Evolutionary conservation across 2,329 filamentous ascomycete species (phyloP), one percentile per base, ranked within the genome.

Genomic region (Pestalotiopsis sp.): DNA sequence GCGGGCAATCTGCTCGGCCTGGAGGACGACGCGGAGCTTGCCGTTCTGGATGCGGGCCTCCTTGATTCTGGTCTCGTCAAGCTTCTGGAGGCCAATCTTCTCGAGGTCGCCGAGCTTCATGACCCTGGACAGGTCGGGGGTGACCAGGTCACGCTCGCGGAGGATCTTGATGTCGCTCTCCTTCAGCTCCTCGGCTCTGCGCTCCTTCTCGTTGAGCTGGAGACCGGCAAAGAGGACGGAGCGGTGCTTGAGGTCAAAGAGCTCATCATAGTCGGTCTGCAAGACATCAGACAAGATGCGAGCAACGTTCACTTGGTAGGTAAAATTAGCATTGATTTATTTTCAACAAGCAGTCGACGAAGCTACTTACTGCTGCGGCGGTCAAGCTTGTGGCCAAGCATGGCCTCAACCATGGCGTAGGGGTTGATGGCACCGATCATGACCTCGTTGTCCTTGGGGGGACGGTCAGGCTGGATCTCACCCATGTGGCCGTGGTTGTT

Each of bases 211-310:
- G 70, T 81, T 78, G 67, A 83, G 78, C 73, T 78, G 78, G 48
- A 82, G 74, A 20, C 82, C 82, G 2, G 81, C 79, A 64, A 77
- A 83, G 17, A 84, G 77, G 24, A 82, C 76, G 22, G 82, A 83
- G 64, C 73, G 65, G 71, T 82, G 78, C 71, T 79, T 81, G 77
- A 83, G 74, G 73, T 83, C 82, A 64, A 84, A 84, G 57, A 83
- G 79, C 74, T 84, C 82, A 61, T 83, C 79, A 66, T 84, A 84
- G 72, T 83, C 81, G 20, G 81, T 83, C 74, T 83, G 81, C 26
- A 84, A 77, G 38, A 82, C 78, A 63, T 80, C 80, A 60, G 79
- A 77, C 35, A 84, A 70, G 67, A 84, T 76, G 14, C 73, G 71
- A 24, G 77, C 73, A 0, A 77, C 73, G 22, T 73, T 73, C 22